Conservation (phyloP, 2,329 filamentous ascomycete species). For the Monosporascus sp. region DNA sequence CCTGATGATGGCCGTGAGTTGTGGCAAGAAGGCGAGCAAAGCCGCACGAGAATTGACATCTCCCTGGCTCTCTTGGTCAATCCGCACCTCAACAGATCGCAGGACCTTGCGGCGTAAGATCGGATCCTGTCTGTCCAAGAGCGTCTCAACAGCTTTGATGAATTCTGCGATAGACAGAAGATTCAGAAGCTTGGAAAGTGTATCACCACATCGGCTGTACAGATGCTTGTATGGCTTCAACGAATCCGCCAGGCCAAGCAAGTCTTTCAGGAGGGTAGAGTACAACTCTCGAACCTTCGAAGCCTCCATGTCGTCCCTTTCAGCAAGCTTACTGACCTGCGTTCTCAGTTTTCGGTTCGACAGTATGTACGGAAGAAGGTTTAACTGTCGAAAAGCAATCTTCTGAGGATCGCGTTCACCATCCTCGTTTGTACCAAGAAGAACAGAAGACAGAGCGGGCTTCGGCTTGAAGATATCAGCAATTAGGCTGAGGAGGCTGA, state of each 20-base stretch:
- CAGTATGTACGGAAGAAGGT: constrained; percentile 52
- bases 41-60: constrained; percentile 64
- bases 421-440: constrained; percentile 57
- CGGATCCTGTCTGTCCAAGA: constrained; percentile 71
- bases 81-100: constrained; percentile 72
- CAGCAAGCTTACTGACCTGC: constrained; percentile 52
- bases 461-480: constrained; percentile 71
- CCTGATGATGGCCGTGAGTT: constrained; percentile 70
- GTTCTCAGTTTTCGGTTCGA: constrained; percentile 51
- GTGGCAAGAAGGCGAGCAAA: constrained; percentile 73
- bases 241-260: constrained; percentile 60
- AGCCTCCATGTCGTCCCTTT: constrained; percentile 59
- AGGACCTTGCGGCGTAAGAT: constrained; percentile 75
- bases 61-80: constrained; percentile 66
- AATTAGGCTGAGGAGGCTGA: constrained; percentile 70
- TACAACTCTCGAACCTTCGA: constrained; percentile 65
- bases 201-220: constrained; percentile 58
- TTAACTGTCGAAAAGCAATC: constrained; percentile 49
- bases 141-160: constrained; percentile 76
- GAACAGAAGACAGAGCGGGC: constrained; percentile 63
- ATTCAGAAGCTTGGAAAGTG: constrained; percentile 74
- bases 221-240: constrained; percentile 52
- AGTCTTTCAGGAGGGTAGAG: constrained; percentile 60
- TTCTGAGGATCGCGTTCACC: constrained; percentile 43
- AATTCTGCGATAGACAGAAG: constrained; percentile 84